Evolutionary conservation across 176 grass and related monocot genomes (phyloP).

Genomic region (Oryza rufipogon): DNA sequence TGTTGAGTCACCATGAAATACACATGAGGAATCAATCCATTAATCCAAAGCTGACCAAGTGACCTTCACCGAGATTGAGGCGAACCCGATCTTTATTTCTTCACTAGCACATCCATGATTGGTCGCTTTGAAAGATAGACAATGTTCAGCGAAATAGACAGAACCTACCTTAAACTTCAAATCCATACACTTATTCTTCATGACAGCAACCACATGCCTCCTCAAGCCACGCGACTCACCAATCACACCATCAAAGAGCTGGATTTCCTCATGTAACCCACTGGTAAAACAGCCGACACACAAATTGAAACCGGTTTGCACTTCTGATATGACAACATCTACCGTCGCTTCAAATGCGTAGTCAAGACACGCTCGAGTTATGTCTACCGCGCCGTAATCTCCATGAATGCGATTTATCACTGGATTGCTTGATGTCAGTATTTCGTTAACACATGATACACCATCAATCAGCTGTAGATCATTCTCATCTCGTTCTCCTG

Average conservation of each 20-base stretch:
- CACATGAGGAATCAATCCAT: too few species aligned
- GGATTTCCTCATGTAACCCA: not conserved
- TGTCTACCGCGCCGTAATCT: not conserved
- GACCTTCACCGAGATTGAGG: not conserved
- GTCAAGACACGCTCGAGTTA: not conserved
- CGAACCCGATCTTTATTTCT: not conserved
- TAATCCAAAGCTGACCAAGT: too few species aligned
- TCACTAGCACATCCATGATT: not conserved
- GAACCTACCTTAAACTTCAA: not conserved
- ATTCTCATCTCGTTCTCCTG: not conserved
- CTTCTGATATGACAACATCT: conserved; percentile 22
- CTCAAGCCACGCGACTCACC: not conserved
- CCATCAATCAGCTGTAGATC: conserved; percentile 38
- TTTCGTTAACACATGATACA: not conserved
- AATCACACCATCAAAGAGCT: not conserved
- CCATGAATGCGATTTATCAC: conserved; percentile 7
- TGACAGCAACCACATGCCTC: not conserved
- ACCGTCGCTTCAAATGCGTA: not conserved
- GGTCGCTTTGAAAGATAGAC: not conserved
- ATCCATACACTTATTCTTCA: not conserved
- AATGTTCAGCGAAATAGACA: not conserved
- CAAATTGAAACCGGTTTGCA: not conserved
- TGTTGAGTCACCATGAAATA: too few species aligned
- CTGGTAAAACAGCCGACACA: not conserved
- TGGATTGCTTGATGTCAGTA: not conserved